These are phyloP conservation scores for Heimioporus retisporus DNA, from an alignment of 1,284 basidiomycete genomes.

Conservation along the genomic window DNA sequence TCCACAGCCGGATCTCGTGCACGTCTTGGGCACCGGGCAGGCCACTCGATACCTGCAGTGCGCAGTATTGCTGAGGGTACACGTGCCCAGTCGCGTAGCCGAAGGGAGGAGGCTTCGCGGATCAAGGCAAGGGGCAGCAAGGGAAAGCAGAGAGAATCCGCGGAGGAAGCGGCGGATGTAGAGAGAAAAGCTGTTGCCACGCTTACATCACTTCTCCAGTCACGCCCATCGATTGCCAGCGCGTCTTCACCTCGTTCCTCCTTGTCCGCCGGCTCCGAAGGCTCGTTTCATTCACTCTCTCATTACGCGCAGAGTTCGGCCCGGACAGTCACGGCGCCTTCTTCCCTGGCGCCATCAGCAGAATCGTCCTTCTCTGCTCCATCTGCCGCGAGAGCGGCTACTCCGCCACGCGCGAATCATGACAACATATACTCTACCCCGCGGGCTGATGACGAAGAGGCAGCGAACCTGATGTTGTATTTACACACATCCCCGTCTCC, in stretches of 20 bases:
- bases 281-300: constrained; percentile 65
- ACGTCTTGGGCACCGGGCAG: constrained; percentile 30
- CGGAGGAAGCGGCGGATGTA: constrained; percentile 57
- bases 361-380: constrained; percentile 43
- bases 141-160: constrained; percentile 60
- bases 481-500: constrained; percentile 86
- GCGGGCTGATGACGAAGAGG: constrained; percentile 69
- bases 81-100: constrained; percentile 49
- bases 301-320: constrained; percentile 75
- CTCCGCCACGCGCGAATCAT: constrained; percentile 35
- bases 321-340: constrained; percentile 50
- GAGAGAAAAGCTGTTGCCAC: constrained; percentile 87
- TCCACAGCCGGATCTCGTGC: constrained; percentile 42
- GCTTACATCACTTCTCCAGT: constrained; percentile 74
- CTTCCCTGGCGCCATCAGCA: constrained; percentile 42
- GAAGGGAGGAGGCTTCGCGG: constrained; percentile 34
- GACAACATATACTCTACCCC: constrained; percentile 39
- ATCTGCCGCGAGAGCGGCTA: constrained; percentile 31
- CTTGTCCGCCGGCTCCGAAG: constrained; percentile 65
- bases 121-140: constrained; percentile 44
- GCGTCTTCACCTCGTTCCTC: constrained; percentile 75
- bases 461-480: constrained; percentile 82
- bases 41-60: constrained; percentile 17
- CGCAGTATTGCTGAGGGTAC: constrained; percentile 58
- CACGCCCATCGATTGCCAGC: constrained; percentile 67